Base-by-base conservation (phyloP, 352 stramenopile species). In the Globisporangium okanoganense region DNA sequence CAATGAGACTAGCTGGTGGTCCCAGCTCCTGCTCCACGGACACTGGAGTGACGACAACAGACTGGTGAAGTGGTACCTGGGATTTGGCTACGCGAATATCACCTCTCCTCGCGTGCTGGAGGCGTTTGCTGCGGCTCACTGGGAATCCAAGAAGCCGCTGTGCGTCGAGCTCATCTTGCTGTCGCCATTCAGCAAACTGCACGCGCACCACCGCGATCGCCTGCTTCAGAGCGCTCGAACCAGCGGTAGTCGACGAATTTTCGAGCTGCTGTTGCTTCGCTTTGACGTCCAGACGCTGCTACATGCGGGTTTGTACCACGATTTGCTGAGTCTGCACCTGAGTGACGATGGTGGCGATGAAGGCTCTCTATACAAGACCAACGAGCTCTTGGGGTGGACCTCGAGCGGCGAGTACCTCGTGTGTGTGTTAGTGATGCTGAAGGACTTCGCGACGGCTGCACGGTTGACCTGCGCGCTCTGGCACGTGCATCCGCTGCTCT, bases 401-500 rank as follows among this genome's bases (percentile, higher is more conserved):
- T 87, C 81, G 24, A 85, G 66, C 14, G 64, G 73, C 18, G 71
- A 82, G 68, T 93, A 88, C 35, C 71, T 83, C 20, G 69, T 91
- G 13, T 91, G 78, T 36, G 79, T 73, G 33, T 69, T 93, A n/a
- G 76, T 91, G 47, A 49, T 52, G 12, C 57, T 75, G 29, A 58
- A 64, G 0, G 72, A 91, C 40, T 77, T 71, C 40, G 79, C 81
- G 29, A 69, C 66, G 22, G 83, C 81, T 3, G 70, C 66, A 1
- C 78, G 83, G 20, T 44, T 93, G 6, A 72, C 72, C 0, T 88
- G 81, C 45, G 76, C 75, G 16, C 47, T 90, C 8, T 81, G 76
- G 60, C 72, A 76, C 38, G 67, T 76, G 7, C 78, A 90, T 40
- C 78, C 76, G 9, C 65, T 93, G 64, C 70, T 93, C 3, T 91